Conservation (phyloP, 805 yeast species). For the Pichia membranifaciens region DNA sequence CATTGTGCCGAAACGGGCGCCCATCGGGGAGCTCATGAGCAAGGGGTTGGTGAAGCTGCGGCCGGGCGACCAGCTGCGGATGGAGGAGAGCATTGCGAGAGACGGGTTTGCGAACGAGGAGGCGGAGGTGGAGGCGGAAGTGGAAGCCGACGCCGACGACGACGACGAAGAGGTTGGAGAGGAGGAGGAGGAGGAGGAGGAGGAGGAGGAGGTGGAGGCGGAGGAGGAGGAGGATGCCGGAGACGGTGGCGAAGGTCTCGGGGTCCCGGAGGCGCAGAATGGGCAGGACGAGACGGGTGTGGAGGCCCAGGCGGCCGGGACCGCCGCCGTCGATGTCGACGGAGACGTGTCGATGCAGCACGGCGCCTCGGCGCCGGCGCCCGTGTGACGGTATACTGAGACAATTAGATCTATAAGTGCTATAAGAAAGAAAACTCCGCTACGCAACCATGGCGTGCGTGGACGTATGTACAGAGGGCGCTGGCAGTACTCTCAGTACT, state of each 20-base stretch:
- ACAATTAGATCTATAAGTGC: too few species aligned
- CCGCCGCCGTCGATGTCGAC: too few species aligned
- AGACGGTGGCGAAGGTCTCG: background rate
- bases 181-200: background rate
- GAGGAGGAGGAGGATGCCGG: background rate
- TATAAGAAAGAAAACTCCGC: background rate
- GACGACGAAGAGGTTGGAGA: background rate
- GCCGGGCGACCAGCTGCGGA: conserved; percentile 10
- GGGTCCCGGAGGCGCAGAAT: background rate
- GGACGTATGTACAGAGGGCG: background rate
- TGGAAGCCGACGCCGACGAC: background rate
- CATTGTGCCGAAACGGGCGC: conserved; percentile 58
- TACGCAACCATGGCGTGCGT: background rate
- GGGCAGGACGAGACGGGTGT: background rate
- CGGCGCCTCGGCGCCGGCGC: too few species aligned
- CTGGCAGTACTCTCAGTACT: too few species aligned
- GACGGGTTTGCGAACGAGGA: conserved; percentile 6
- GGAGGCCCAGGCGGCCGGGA: background rate
- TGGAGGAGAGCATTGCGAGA: background rate
- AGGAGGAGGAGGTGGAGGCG: background rate
- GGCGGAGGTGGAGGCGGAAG: too few species aligned
- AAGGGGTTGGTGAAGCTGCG: conserved; percentile 34
- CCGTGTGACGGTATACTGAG: too few species aligned
- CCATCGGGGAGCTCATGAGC: conserved; percentile 43
- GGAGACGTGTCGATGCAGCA: too few species aligned